Evolutionary conservation across 768 basidiomycete genomes (phyloP).

Genomic region (Dacryopinax spathularia): DNA sequence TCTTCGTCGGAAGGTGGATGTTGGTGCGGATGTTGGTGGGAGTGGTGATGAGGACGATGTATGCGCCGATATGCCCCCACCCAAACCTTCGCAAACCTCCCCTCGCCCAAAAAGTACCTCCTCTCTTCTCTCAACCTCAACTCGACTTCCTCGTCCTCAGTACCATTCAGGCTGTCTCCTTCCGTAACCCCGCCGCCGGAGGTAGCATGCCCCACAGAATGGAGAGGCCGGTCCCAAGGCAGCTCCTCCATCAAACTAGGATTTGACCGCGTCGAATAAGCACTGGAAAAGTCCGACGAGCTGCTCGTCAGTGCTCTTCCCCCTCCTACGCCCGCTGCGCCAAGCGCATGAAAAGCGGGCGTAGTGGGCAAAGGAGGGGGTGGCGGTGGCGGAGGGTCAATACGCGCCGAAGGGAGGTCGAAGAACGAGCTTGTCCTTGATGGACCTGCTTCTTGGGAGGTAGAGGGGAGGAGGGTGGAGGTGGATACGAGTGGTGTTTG

Average conservation of each 20-base stretch:
- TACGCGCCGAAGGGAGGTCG: background rate
- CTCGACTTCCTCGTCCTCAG: background rate
- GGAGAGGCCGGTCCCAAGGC: background rate
- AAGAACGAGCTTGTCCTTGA: background rate
- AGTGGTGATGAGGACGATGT: too few species aligned
- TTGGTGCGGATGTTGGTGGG: background rate
- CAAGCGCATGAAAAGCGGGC: too few species aligned
- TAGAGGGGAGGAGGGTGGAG: background rate
- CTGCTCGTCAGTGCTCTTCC: background rate
- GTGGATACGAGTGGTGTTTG: background rate
- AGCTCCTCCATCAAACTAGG: constrained; percentile 2
- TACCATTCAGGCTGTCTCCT: too few species aligned
- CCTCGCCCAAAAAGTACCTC: background rate
- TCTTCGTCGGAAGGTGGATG: background rate
- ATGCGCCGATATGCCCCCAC: constrained; percentile 1
- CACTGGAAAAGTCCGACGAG: background rate
- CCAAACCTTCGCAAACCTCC: constrained; percentile 1
- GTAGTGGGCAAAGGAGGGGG: background rate
- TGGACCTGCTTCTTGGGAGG: background rate
- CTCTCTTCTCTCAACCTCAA: background rate
- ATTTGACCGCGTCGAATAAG: background rate
- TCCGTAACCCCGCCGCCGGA: background rate
- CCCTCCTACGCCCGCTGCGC: too few species aligned
- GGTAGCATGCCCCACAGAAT: background rate
- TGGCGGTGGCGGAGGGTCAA: background rate